A percentile compares a stretch with the other conserved stretches of the same genome.
Conservation (phyloP, 768 basidiomycete genomes). For the Auriscalpium orientale region DNA sequence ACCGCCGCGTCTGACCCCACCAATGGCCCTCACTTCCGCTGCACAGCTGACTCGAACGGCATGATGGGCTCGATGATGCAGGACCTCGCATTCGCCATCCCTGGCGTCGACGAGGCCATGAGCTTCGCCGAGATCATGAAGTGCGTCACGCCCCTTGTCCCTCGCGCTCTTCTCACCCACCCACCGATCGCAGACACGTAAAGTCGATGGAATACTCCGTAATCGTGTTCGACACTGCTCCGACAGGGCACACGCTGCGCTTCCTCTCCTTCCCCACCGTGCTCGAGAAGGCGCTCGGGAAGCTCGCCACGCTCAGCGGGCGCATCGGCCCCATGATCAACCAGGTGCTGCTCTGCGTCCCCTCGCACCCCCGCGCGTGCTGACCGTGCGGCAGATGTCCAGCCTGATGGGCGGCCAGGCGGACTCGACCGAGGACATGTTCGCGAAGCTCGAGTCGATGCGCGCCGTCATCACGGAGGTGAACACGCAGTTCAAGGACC, state of each 20-base stretch:
- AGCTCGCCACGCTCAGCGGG: conserved; percentile 88
- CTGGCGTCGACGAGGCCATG: conserved; percentile 99
- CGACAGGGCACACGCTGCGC: conserved; percentile 95
- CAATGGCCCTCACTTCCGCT: background rate
- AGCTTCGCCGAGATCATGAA: conserved; percentile 99
- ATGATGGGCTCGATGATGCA: conserved; percentile 99
- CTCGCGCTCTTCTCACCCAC: background rate
- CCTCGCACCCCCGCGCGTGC: background rate
- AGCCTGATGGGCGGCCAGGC: conserved; percentile 92
- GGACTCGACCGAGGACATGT: conserved; percentile 95
- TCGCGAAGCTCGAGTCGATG: conserved; percentile 96
- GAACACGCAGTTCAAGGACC: conserved; percentile 98
- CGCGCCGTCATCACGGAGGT: conserved; percentile 95
- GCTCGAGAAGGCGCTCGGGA: conserved; percentile 93
- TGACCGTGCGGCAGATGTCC: conserved; percentile 57
- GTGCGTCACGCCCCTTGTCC: conserved; percentile 35
- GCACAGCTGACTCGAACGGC: conserved; percentile 74
- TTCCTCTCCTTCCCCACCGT: conserved; percentile 99
- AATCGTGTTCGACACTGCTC: conserved; percentile 98
- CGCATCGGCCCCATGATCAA: conserved; percentile 96
- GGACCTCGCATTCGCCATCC: conserved; percentile 97
- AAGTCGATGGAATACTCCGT: conserved; percentile 99
- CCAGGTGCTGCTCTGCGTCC: conserved; percentile 37
- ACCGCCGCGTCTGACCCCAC: background rate
- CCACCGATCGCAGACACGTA: conserved; percentile 63